A percentile compares a stretch with the other conserved stretches of the same genome.
Evolutionary conservation across 2,329 filamentous ascomycete genomes (phyloP).

Genomic region (Pestalotiopsis sp.): DNA sequence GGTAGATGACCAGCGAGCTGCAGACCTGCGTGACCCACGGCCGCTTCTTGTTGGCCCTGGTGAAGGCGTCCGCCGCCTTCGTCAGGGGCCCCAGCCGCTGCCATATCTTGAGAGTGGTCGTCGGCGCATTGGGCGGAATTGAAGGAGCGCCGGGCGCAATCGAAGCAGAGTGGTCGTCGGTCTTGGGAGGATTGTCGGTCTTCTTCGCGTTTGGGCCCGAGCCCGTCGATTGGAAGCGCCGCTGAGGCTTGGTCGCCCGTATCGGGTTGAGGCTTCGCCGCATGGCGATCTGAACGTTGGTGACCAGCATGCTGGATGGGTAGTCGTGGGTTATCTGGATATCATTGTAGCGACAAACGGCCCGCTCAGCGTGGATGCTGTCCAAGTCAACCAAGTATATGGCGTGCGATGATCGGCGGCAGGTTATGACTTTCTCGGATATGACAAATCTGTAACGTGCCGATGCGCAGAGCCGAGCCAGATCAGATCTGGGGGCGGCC

Average conservation of each 20-base stretch:
- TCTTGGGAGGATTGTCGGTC: slow-evolving; percentile 12
- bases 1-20: slow-evolving; percentile 77
- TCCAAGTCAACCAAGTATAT: background rate
- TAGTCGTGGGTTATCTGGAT: background rate
- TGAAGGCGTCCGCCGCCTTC: slow-evolving; percentile 61
- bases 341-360: slow-evolving; percentile 6
- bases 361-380: background rate
- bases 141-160: slow-evolving; percentile 40
- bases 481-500: background rate
- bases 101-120: slow-evolving; percentile 51
- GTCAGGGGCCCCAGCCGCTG: slow-evolving; percentile 61
- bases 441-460: background rate
- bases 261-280: slow-evolving; percentile 22
- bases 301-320: background rate
- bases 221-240: slow-evolving; percentile 23
- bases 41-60: slow-evolving; percentile 67
- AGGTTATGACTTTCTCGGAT: background rate
- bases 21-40: slow-evolving; percentile 81
- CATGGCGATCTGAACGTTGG: slow-evolving; percentile 20
- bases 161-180: background rate
- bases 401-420: slow-evolving; percentile 1
- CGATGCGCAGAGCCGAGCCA: background rate
- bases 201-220: slow-evolving; percentile 15
- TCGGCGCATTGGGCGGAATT: slow-evolving; percentile 40
- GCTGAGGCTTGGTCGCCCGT: slow-evolving; percentile 20